Base-by-base conservation (phyloP, 768 basidiomycete species). In the Postia placenta region DNA sequence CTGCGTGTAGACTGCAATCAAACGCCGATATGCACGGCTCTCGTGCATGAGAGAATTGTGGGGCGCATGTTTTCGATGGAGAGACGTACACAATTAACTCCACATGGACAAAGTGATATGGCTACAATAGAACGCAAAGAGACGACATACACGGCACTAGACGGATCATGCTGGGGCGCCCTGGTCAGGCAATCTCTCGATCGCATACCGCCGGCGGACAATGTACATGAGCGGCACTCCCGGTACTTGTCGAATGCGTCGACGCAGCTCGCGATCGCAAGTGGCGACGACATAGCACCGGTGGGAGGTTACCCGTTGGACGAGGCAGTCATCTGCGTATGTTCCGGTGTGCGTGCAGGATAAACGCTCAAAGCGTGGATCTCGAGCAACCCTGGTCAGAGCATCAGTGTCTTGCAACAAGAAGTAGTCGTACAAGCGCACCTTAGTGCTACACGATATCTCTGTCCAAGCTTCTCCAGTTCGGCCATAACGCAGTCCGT, bases 401-500 rank as follows among this genome's bases (percentile, higher is more conserved):
- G 44, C 30, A 42, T 37, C 25, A 56, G 25, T 15, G 26, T 37
- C 42, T n/a, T n/a, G n/a, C n/a, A n/a, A n/a, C n/a, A n/a, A n/a
- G n/a, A n/a, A n/a, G n/a, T n/a, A n/a, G n/a, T n/a, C 11, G 11
- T 7, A 36, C 11, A 27, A 42, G 67, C 87, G 60, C 48, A 93
- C 94, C 92, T 83, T 41, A 99, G 74, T 17, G 96, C 96, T 27
- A 98, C 81, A 33, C 96, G 83, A 67, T 95, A 99, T 59, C 88
- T 85, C 45, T 92, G 93, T 2, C 96, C 96, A 12, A 99, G 72
- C 69, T 99, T 99, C 70, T 99, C 96, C 59, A 99, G 71, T 66
- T 99, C 96, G 5, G 95, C 96, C 78, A 98, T 87, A 11, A 99
- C 96, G 60, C 96, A 99, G 67, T 98, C 96, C 23, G 96, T 97